Percentiles rank a stretch among this genome's conserved stretches.
Evolutionary conservation across 768 basidiomycete species (phyloP).

Genomic region (Rhodosporidiobolus sp.): DNA sequence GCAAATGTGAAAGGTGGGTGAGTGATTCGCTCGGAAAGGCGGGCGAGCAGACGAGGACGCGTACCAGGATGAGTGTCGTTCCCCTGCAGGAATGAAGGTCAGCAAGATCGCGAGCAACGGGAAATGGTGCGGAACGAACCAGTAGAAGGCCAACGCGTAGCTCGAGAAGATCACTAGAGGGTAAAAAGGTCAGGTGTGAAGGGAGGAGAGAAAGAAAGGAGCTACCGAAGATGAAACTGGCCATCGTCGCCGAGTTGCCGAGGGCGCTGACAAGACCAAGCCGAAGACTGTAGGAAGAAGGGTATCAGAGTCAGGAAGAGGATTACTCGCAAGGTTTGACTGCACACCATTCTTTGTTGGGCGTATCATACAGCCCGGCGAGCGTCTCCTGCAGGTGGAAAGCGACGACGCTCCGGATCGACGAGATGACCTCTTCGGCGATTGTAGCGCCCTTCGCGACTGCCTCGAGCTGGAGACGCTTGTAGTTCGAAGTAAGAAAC

Average conservation of each 20-base stretch:
- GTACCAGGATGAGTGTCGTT: conserved; percentile 77
- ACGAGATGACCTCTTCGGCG: conserved; percentile 89
- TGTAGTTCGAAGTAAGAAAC: conserved; percentile 45
- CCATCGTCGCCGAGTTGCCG: conserved; percentile 55
- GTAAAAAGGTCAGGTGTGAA: too few species aligned
- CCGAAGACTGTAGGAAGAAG: neutral
- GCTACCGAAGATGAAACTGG: conserved; percentile 78
- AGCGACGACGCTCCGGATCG: conserved; percentile 82
- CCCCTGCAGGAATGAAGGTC: conserved; percentile 45
- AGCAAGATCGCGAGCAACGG: too few species aligned
- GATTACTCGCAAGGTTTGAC: neutral
- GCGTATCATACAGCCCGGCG: conserved; percentile 62
- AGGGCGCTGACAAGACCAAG: conserved; percentile 45
- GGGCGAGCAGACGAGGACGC: conserved; percentile 61
- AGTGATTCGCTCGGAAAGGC: neutral
- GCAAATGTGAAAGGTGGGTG: conserved; percentile 62
- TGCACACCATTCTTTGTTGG: conserved; percentile 58
- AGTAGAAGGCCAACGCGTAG: conserved; percentile 65
- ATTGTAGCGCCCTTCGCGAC: conserved; percentile 75
- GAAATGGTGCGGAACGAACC: conserved; percentile 44
- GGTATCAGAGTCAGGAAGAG: neutral
- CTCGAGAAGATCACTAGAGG: conserved; percentile 19
- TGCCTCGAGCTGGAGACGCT: conserved; percentile 60
- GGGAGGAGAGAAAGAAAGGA: too few species aligned
- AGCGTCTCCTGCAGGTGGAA: conserved; percentile 76